Evolutionary conservation across 192 early-diverging fungal species (phyloP).

Genomic region (Coemansia sp.): DNA sequence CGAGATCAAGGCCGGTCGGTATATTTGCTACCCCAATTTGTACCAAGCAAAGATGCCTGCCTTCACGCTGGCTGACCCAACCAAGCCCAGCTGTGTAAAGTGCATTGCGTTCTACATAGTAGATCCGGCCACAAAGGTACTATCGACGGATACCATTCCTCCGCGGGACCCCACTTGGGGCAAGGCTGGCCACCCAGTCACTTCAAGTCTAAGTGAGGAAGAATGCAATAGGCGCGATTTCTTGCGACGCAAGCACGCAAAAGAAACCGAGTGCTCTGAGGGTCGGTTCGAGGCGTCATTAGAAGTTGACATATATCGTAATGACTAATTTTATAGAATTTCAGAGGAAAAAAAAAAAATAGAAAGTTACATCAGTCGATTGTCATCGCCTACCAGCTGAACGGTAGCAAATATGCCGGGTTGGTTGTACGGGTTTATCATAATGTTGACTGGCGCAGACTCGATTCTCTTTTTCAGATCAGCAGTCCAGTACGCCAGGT

Average conservation of each 20-base stretch:
- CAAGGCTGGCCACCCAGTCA: not conserved
- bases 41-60: conserved; percentile 1
- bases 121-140: not conserved
- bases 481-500: conserved; percentile 29
- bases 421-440: conserved; percentile 23
- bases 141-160: not conserved
- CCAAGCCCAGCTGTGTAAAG: not conserved
- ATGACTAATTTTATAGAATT: not conserved
- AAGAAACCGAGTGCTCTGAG: not conserved
- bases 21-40: not conserved
- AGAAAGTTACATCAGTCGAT: not conserved
- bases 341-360: too few species aligned
- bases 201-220: not conserved
- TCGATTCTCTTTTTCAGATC: conserved; percentile 19
- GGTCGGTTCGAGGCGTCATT: not conserved
- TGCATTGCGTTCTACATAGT: not conserved
- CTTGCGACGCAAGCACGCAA: not conserved
- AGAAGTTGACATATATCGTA: not conserved
- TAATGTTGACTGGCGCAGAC: conserved; percentile 14
- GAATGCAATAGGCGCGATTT: not conserved
- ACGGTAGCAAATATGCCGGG: conserved; percentile 7
- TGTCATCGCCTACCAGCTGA: not conserved
- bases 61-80: not conserved
- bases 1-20: not conserved
- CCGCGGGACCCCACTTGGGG: not conserved